A percentile compares a stretch with the other conserved stretches of the same genome.
phyloP scores from a whole-genome alignment of 2,329 filamentous ascomycete genomes.

The Nemania bipapillata region DNA sequence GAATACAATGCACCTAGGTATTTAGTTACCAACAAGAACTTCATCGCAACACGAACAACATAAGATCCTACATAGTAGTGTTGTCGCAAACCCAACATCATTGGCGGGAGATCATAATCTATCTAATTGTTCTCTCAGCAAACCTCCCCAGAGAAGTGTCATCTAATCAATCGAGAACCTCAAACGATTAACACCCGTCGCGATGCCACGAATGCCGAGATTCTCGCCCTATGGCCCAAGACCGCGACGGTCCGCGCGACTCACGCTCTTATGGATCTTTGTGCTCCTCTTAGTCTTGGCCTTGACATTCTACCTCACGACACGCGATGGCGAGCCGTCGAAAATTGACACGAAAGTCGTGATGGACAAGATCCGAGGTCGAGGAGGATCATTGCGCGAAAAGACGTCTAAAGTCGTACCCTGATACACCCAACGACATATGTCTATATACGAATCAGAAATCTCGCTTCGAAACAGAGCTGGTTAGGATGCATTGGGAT shows the following conservation, averaged over 20 bases:
- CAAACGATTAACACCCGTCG: neutral
- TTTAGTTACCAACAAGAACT: no score
- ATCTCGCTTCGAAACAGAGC: neutral
- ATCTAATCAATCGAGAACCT: neutral
- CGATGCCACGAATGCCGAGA: conserved; percentile 41
- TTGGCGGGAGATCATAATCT: neutral
- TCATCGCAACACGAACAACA: neutral
- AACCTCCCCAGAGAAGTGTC: neutral
- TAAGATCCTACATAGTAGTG: no score
- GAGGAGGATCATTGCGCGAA: conserved; percentile 28
- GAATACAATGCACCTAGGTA: no score
- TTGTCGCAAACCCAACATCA: neutral
- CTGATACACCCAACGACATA: conserved; percentile 17
- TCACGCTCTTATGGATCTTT: conserved; percentile 48
- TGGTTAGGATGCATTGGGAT: neutral
- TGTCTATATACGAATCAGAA: neutral
- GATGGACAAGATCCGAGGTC: conserved; percentile 34
- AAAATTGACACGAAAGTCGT: conserved; percentile 38
- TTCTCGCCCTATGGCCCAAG: conserved; percentile 50
- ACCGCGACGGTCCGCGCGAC: conserved; percentile 44
- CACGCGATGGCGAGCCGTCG: conserved; percentile 41
- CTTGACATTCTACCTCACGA: conserved; percentile 46
- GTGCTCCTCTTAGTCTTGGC: conserved; percentile 43
- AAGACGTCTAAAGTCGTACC: conserved; percentile 36
- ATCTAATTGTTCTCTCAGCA: neutral